Evolutionary conservation across 345 rosid species (phyloP), one percentile per base, ranked within the genome.

Genomic region (Salix suchowensis): DNA sequence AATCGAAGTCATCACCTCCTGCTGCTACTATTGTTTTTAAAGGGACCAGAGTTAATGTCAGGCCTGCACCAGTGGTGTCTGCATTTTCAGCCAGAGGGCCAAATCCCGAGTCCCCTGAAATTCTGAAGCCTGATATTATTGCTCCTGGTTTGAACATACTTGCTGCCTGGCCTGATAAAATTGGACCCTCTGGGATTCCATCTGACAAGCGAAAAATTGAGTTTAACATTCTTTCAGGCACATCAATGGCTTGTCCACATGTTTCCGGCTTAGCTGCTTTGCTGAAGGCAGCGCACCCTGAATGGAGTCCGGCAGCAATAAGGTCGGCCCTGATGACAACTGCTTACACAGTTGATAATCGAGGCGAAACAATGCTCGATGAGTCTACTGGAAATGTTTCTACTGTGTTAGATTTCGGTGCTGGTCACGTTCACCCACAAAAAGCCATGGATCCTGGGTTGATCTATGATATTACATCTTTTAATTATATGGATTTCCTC

Each of bases 101-200:
- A 15, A 81, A 81, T 65, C 84, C 84, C 6, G 81, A 61, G 42
- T 74, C 81, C 15, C 72, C 84, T 69, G 84, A 81, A 23, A 77
- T 81, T 34, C 18, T 81, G 68, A 81, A 81, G 21, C 84, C 84
- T 52, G 84, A 81, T 74, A 72, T 81, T 50, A 77, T 81, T 30
- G 84, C 84, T 70, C 84, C 84, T 50, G 84, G 84, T 37, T 74
- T 81, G 78, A 81, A 81, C 34, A 81, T 81, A n/a, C 81, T 81
- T 26, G 84, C 84, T 16, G 84, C 84, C 44, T 81, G 84, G 84
- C 81, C 84, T n/a, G 84, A 81, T 64, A 52, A 46, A 55, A 68
- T 81, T 9, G 78, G 81, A 1, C 84, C 84, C 2, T 77, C 84
- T 11, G 71, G 84, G 39, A 34, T 81, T 21, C 78, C 68, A 0